Base-by-base conservation (phyloP, 1,284 basidiomycete species). In the Chondrostereum purpureum region DNA sequence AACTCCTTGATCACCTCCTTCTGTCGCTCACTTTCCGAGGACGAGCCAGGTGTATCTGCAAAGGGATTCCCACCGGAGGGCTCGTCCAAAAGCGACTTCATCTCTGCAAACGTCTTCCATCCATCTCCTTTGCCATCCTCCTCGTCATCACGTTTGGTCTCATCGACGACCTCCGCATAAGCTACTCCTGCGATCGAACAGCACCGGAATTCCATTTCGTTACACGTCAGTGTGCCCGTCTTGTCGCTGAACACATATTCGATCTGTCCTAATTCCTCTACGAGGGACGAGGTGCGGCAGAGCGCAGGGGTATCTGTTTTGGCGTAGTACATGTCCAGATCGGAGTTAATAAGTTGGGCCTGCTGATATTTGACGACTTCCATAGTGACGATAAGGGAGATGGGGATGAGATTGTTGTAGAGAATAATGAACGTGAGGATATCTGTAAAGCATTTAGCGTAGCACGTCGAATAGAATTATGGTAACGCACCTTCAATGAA, bases 221-320 rank as follows among this genome's bases (percentile, higher is more conserved):
- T 99, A 48, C 92, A 79, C 3, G 95, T 99, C 24, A 99, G 73
- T 0, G 96, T 99, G 3, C 95, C 95, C 0, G 95, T 99, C 72
- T 99, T 99, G 73, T 99, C 96, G 44, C 89, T 93, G 67, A 99
- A 99, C 20, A 99, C 92, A 63, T 95, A 99, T 67, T 96, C 92
- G 53, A 99, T 98, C 65, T 98, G 95, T 0, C 96, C 96, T 10
- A 99, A 83, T 61, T 99, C 96, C 65, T 99, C 96, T 6, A 99
- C 96, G 19, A 99, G 80, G 3, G 92, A 94, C 1, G 93, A 97
- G 0, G 96, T 99, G 16, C 95, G 84, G 62, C 96, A 99, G 6
- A 97, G 75, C 0, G 96, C 96, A 0, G 96, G 92, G 0, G 95
- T 99, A 62, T 99, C 94, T 3, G 94, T 96, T 48, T 75, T 82